Evolutionary conservation across 768 basidiomycete genomes (phyloP), one percentile per base, ranked within the genome.

Genomic region (Gyrodon lividus): DNA sequence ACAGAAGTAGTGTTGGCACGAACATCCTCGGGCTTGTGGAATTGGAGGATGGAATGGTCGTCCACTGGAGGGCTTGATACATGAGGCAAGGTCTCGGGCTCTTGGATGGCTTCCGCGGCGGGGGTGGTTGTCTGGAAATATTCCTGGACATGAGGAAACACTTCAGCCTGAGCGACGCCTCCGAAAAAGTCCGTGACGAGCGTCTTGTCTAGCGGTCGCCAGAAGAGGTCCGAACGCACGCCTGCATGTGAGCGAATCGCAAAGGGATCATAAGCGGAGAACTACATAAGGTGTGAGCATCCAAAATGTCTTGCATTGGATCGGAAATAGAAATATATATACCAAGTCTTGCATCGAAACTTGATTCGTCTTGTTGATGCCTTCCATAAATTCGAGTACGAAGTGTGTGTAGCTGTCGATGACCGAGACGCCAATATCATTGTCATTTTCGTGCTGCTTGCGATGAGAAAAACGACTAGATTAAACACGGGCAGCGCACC

Each of bases 331-430:
- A 13, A 14, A 4, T n/a, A 74, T n/a, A n/a, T n/a, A 39, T 52
- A 94, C 93, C 44, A 97, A 76, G 61, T 96, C 89, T 49, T 84
- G 77, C 77, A 96, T 79, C 13, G 88, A 87, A 16, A 77, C 76
- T 39, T 83, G 81, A 43, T 86, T 89, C 0, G 95, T 95, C 70
- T 97, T 97, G 72, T 93, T 91, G 60, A 96, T 86, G 16, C 82
- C 80, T 67, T 98, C 97, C 78, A 99, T 85, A 68, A 83, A 94
- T 56, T 93, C 81, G 9, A 99, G 81, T 24, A 95, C 77, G 61
- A 89, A 88, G 71, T 98, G 97, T 0, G 96, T 98, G 65, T 83
- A 99, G 13, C 84, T 83, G 66, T 99, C 97, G 55, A 98, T 97
- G 43, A 99, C 94, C 0, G 93, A 86, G 0, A 98, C 92, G 3